Percentiles rank a stretch among this genome's conserved stretches.
phyloP scores from a whole-genome alignment of 495 filamentous ascomycete species.

The Lophium mytilinum region DNA sequence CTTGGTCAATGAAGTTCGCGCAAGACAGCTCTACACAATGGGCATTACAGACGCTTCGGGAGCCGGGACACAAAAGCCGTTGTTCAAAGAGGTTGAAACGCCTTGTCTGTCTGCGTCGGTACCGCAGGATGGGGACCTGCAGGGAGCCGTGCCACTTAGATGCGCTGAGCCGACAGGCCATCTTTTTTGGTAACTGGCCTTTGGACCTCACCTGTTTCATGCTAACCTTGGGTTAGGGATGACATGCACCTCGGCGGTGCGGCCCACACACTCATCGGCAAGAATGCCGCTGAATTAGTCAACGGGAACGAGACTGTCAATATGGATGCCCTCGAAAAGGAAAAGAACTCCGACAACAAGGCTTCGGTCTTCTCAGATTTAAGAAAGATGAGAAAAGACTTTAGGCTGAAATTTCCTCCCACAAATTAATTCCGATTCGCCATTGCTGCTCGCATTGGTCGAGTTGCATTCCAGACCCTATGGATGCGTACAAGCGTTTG shows the following conservation, averaged over 20 bases:
- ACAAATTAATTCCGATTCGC: no score
- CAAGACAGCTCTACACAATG: conserved; percentile 15
- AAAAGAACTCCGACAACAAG: conserved; percentile 2
- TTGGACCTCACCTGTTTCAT: conserved; percentile 9
- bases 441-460: not conserved
- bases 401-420: not conserved
- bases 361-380: not conserved
- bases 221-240: conserved; percentile 19
- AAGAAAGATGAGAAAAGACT: not conserved
- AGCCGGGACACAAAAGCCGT: conserved; percentile 15
- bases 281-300: conserved; percentile 14
- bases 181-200: conserved; percentile 20
- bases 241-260: conserved; percentile 14
- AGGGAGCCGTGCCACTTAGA: conserved; percentile 6
- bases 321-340: conserved; percentile 4
- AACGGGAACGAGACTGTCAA: conserved; percentile 15
- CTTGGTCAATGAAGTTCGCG: conserved; percentile 16
- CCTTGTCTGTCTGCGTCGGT: conserved; percentile 9
- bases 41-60: conserved; percentile 17
- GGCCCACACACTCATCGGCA: conserved; percentile 18
- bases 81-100: conserved; percentile 21
- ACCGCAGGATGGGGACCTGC: conserved; percentile 1
- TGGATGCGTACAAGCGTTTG: conserved; percentile 4
- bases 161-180: conserved; percentile 13
- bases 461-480: conserved; percentile 9